Base-by-base conservation (phyloP, 345 rosid genomes). In the Salix koriyanagi region DNA sequence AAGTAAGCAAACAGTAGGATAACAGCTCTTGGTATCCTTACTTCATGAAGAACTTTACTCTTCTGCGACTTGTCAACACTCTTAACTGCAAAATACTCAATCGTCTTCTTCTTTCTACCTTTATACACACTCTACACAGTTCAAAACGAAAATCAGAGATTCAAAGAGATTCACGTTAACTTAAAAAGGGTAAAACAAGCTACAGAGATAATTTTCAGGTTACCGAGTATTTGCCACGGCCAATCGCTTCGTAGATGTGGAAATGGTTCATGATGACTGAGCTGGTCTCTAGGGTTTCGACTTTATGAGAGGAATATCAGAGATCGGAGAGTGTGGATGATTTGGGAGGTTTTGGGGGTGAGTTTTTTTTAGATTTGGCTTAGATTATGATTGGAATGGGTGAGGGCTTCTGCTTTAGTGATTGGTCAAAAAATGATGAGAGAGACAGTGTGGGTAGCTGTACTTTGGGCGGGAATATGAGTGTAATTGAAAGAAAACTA, bases 171-270 rank as follows among this genome's bases (percentile, higher is more conserved):
- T 4, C 61, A 11, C 70, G 50, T 2, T 69, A 16, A 12, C 65
- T 1, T 6, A 52, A 79, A 54, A 54, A 36, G 30, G 72, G 72
- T 13, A 0, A 26, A 70, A 54, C 16, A 46, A 54, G 65, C 9
- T 70, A 9, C 44, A 67, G 18, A 14, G 64, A 65, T 70, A 52
- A 65, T 58, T 9, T 19, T 42, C 46, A 65, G 73, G 60, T 75
- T 86, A 96, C 99, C 91, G 99, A 93, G 91, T 85, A 89, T 82
- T 93, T 96, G 75, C 99, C 99, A 60, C 92, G 99, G 66, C 99
- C 98, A 66, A 95, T 91, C 69, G 99, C 98, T 85, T 90, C 98
- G 86, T 95, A 95, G 79, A 95, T 87, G 88, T 95, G 99, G 77
- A 87, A 95, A 61, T 91, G 91, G 81, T 95, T 93, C 99, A 95